phyloP scores from a whole-genome alignment of 306 rosid species.

The Begonia loranthoides region DNA sequence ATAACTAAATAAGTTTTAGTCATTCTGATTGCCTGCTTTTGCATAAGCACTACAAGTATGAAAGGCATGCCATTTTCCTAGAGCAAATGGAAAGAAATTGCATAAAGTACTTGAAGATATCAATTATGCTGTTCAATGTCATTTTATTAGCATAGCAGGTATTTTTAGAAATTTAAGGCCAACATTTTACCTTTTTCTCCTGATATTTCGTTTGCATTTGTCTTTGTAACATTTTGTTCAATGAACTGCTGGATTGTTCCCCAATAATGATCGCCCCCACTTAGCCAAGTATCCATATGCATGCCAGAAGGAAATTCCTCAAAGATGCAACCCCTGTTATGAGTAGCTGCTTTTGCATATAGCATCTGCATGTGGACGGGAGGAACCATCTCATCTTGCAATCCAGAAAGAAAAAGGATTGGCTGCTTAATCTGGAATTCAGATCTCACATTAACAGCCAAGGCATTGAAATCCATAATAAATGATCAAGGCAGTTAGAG shows the following conservation, averaged over 20 bases:
- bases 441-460: not conserved
- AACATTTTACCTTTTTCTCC: conserved; percentile 4
- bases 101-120: no score
- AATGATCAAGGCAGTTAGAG: no score
- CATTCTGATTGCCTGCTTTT: no score
- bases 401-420: conserved; percentile 83
- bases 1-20: no score
- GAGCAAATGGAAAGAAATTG: no score
- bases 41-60: no score
- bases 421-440: conserved; percentile 81
- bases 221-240: conserved; percentile 38
- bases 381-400: conserved; percentile 99
- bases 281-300: conserved; percentile 98
- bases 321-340: conserved; percentile 54
- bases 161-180: no score
- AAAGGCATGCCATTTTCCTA: no score
- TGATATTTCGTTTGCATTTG: conserved; percentile 37
- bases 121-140: no score
- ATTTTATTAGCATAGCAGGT: no score
- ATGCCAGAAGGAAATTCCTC: conserved; percentile 83
- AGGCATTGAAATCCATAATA: not conserved
- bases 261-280: conserved; percentile 93
- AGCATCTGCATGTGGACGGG: conserved; percentile 80
- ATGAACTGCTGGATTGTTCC: conserved; percentile 62
- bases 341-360: conserved; percentile 92